Evolutionary conservation across 164 flowering plant genomes (phyloP), one percentile per base, ranked within the genome.

Genomic region (Liriodendron chinense): DNA sequence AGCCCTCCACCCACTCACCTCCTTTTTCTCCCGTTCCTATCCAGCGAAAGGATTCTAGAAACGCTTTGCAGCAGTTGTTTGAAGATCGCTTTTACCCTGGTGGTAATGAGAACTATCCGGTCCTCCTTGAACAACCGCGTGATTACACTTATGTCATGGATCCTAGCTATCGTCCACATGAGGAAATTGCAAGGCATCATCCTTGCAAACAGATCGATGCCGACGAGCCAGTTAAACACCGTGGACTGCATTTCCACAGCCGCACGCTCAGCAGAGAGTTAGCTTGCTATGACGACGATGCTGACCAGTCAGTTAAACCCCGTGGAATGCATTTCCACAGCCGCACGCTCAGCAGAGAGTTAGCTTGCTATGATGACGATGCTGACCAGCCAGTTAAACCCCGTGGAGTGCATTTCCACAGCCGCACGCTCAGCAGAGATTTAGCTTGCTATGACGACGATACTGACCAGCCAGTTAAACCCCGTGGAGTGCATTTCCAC

Each of bases 381-480:
- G 18, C 18, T 53, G 59, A 53, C 59, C 13, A 12, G 13, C 59
- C 59, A 53, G 59, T 53, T 53, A 53, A 53, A 53, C 59, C 13
- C 59, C 12, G 22, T 64, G 81, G 72, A n/a, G 74, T 76, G 66
- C 78, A 78, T 62, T 79, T 79, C 49, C 86, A 78, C 21, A 71
- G 78, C 43, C 74, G 69, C 12, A 78, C 73, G 64, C 82, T 80
- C 43, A 79, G 75, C 53, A 80, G 78, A 50, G 88, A 84, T 74
- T 68, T 69, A 78, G 80, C 67, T 69, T 89, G 66, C 68, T 71
- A 59, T 62, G 82, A 79, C 69, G 43, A 16, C 12, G 18, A 53
- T 53, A 53, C 18, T 14, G 59, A 53, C 59, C 13, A 0, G 13
- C 59, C 59, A 53, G 59, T 53, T 53, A 53, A 53, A 53, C 59